Evolutionary conservation across 768 basidiomycete species (phyloP), one percentile per base, ranked within the genome.

Genomic region (Macrocybe gigantea): DNA sequence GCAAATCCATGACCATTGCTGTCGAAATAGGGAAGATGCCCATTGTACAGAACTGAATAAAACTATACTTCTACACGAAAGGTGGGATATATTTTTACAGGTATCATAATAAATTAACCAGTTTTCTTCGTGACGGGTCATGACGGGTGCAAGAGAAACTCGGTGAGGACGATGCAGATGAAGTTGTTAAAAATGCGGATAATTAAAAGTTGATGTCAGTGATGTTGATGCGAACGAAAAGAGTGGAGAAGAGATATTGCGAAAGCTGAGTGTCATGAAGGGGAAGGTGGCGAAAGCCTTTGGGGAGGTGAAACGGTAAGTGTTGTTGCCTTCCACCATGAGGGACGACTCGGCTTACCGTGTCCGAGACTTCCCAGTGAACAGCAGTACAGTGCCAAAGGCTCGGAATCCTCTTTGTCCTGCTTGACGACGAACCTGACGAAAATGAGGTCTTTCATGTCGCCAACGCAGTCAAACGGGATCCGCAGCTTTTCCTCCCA

Each of bases 251-350:
- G 37, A 98, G 71, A 58, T 86, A 90, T 56, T 93, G 90, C 35
- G 85, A 88, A 41, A 93, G 80, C 63, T 95, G 85, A 1, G 78
- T 68, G 61, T 99, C 95, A 57, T 93, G 91, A 40, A 99, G 69
- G 0, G 95, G 92, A n/a, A 99, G 67, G 67, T 99, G 91, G 13
- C 93, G 83, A 63, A 85, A 98, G 4, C 95, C 94, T 87, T 33
- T 30, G 41, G n/a, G n/a, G 8, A 33, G 31, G 15, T 14, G 15
- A 35, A 30, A 44, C 43, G 49, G 41, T 15, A 32, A 53, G 47
- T 48, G 33, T 42, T 33, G 30, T 14, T 22, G 37, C 13, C 22
- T 33, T 15, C 29, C 38, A 47, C 15, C 14, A 12, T 32, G 38
- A 49, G 49, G 6, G 47, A 33, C 6, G 31, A 7, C 34, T 45